Base-by-base conservation (phyloP, 768 basidiomycete species). In the Agaricus subrufescens region DNA sequence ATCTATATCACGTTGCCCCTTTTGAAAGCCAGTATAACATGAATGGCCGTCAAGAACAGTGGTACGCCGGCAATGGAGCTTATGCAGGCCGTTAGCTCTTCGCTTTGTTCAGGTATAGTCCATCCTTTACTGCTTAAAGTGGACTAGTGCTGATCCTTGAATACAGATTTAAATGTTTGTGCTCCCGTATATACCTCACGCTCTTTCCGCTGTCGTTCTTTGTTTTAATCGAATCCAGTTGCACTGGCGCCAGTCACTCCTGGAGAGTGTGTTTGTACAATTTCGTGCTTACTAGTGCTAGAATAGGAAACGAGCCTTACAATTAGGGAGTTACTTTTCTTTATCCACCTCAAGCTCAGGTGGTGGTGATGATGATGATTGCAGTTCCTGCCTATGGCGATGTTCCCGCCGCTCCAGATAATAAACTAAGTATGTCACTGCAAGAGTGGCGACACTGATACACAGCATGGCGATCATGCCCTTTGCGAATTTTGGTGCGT, bases 391-490 rank as follows among this genome's bases (percentile, higher is more conserved):
- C 43, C 27, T 49, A 37, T 19, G 52, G 38, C 58, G 56, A 57
- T 60, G 63, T 60, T 75, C 74, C 46, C 69, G 64, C 39, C 65
- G 66, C 59, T 87, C 83, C 11, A 85, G 62, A 56, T 73, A 74
- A 75, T 81, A 84, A 48, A 85, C 84, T 11, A 81, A 40, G 70
- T 73, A 80, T 3, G 84, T 86, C 29, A 77, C 73, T 5, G 58
- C 69, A 14, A 86, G 67, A 9, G 86, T 85, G n/a, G 81, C 82
- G 26, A 74, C 67, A 43, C 78, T 79, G 0, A 76, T 76, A 45
- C 79, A 80, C 34, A 87, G 74, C 83, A 87, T 85, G 9, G 85
- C 80, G 60, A 83, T 82, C 82, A 86, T 83, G 23, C 86, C 87
- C 56, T 81, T 87, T 15, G 65, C 74, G 67, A 89, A 89, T 26